Evolutionary conservation across 2,329 filamentous ascomycete genomes (phyloP).

Genomic region (Trichoderma hamatum): DNA sequence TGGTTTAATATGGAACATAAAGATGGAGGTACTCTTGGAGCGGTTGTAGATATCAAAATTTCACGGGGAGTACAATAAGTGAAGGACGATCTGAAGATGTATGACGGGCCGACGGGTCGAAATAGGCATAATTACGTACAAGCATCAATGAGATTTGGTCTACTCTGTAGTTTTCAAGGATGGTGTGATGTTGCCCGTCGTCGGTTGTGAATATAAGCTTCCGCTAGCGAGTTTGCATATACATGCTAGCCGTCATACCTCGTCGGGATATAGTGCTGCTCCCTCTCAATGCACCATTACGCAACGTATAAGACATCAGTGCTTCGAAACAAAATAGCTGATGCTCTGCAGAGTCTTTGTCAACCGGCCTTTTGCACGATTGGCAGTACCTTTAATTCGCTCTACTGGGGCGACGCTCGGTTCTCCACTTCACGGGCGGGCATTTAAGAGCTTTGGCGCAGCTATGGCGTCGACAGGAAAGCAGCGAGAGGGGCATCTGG

Average conservation of each 20-base stretch:
- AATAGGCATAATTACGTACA: conserved; percentile 6
- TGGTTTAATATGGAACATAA: conserved; percentile 15
- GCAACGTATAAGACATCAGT: not conserved
- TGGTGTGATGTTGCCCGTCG: not conserved
- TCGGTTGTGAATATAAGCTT: not conserved
- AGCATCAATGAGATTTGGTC: conserved; percentile 11
- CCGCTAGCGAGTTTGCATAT: not conserved
- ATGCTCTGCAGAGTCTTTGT: conserved; percentile 1
- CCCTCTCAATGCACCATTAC: not conserved
- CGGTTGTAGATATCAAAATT: conserved; percentile 23
- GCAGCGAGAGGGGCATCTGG: conserved; percentile 20
- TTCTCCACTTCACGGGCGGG: not conserved
- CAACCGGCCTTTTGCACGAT: not conserved
- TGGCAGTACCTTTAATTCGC: not conserved
- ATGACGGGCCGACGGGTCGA: not conserved
- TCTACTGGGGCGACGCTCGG: not conserved
- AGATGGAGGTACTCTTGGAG: conserved; percentile 6
- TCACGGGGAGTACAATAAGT: conserved; percentile 10
- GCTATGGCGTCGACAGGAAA: not conserved
- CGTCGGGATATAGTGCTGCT: not conserved
- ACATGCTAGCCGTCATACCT: not conserved
- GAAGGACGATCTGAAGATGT: conserved; percentile 1
- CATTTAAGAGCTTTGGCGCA: not conserved
- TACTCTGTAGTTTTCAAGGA: not conserved
- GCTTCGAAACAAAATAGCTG: not conserved